Base-by-base conservation (phyloP, 169 alveolate species). In the Cryptosporidium andersoni region DNA sequence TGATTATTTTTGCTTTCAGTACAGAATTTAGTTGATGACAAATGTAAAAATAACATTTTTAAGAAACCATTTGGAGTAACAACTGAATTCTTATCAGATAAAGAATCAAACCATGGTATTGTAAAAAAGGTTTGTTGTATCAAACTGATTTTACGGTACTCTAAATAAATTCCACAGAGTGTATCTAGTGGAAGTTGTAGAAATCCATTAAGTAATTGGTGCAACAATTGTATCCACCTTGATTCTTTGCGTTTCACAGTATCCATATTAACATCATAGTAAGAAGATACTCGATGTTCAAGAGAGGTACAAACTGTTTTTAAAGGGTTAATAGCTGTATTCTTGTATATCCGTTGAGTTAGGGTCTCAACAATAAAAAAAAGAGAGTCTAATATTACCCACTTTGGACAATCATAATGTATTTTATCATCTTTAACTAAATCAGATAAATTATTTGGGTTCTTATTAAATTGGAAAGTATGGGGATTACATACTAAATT, bases 31-130 rank as follows among this genome's bases (percentile, higher is more conserved):
- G 25, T 25, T 25, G 25, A 25, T 66, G 51, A 34, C 14, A 66
- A 11, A 60, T 66, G 55, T n/a, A 2, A 52, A 6, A 66, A 6
- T 12, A 51, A 66, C 39, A 43, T 66, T 2, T 8, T 36, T 55
- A 66, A 53, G n/a, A 42, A 37, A 2, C 42, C 47, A 49, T 66
- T 45, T 1, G 7, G 16, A 14, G 7, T 66, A 12, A 66, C 8
- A 40, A 51, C 16, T 25, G 64, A 34, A 51, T 40, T 53, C 12
- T 11, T 42, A n/a, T 25, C 16, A 60, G 11, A 66, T 66, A 66
- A 66, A 48, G 51, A 48, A 2, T 53, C 51, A 53, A 39, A 66
- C 81, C 81, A 66, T 3, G 51, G 56, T 51, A 51, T 52, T 12
- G 66, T 52, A 12, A 52, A 16, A 40, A 40, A 25, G 6, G 65